A percentile compares a stretch with the other conserved stretches of the same genome.
phyloP scores from a whole-genome alignment of 805 yeast genomes.

The Cyberlindnera maclurae region DNA sequence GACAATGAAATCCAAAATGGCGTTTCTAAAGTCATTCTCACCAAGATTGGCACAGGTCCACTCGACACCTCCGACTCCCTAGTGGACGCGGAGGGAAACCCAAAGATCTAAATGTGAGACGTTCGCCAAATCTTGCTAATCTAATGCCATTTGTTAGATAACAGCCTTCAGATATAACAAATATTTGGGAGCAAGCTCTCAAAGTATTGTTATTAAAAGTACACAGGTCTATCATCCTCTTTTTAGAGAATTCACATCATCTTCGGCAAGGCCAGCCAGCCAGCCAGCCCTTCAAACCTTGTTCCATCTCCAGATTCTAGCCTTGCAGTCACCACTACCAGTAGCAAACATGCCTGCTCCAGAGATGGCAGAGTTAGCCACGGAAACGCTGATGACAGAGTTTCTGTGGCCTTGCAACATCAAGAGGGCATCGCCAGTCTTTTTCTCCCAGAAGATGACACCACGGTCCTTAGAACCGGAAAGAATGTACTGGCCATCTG shows the following conservation, averaged over 20 bases:
- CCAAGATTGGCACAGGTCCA: constrained; percentile 88
- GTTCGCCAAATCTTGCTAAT: background rate
- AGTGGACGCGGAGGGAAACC: constrained; percentile 57
- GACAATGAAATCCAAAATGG: constrained; percentile 55
- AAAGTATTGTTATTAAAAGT: no score
- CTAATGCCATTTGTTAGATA: no score
- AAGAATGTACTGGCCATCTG: constrained; percentile 82
- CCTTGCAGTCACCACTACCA: constrained; percentile 96
- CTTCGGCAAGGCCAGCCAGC: constrained; percentile 3
- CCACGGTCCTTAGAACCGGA: constrained; percentile 97
- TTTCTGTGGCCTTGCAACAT: constrained; percentile 97
- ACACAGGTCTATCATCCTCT: no score
- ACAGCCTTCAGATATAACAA: no score
- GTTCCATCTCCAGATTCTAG: constrained; percentile 92
- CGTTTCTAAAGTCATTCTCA: constrained; percentile 76
- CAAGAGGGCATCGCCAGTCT: constrained; percentile 82
- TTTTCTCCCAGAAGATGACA: constrained; percentile 93
- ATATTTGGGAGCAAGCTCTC: no score
- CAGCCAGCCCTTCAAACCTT: constrained; percentile 24
- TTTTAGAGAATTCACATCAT: background rate
- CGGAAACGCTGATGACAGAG: constrained; percentile 91
- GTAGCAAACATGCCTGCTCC: constrained; percentile 90
- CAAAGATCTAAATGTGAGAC: constrained; percentile 23
- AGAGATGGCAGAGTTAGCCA: constrained; percentile 66
- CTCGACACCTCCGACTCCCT: constrained; percentile 48